Evolutionary conservation across 768 basidiomycete species (phyloP), one percentile per base, ranked within the genome.

Genomic region (Mycena belliarum): DNA sequence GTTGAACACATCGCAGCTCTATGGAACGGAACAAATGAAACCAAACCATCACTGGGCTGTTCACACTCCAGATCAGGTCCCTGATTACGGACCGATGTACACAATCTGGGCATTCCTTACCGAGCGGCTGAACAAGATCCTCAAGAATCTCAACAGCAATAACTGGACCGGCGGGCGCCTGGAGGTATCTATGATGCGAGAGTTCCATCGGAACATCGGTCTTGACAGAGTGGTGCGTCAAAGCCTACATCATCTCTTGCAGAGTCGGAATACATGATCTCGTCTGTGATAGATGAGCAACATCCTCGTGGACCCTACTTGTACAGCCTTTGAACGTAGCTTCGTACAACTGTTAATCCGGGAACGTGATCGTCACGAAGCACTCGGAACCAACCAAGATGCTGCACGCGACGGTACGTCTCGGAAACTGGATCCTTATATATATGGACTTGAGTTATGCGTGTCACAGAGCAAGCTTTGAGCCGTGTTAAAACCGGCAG

Each of bases 11-110:
- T 3, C 9, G 11, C n/a, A 71, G 70, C 28, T 72, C 0, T 73
- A 73, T 56, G 69, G 69, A 3, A 38, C 20, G 1, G 49, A 48
- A 0, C 35, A 52, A 4, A 68, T 72, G 65, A 71, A 68, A 43
- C 71, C 69, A 7, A 73, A 71, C 21, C 66, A 68, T 42, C 72
- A 73, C 47, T 72, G 62, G 62, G 50, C 64, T n/a, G 61, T 65
- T 2, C 72, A 73, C 52, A 42, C 67, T 6, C 49, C 59, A 3
- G 58, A 59, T 7, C 69, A 71, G 44, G 60, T 73, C 8, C 48
- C 28, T 0, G 65, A 65, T 20, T 70, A 57, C 33, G 70, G 68
- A 0, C 68, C 71, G 4, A 64, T 72, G 5, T 68, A 72, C 41
- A 65, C 66, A 9, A 67, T 71, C 42, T 73, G 71, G 70, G 59